Evolutionary conservation across 2,329 filamentous ascomycete genomes (phyloP).

Genomic region (Monosporascus ibericus): DNA sequence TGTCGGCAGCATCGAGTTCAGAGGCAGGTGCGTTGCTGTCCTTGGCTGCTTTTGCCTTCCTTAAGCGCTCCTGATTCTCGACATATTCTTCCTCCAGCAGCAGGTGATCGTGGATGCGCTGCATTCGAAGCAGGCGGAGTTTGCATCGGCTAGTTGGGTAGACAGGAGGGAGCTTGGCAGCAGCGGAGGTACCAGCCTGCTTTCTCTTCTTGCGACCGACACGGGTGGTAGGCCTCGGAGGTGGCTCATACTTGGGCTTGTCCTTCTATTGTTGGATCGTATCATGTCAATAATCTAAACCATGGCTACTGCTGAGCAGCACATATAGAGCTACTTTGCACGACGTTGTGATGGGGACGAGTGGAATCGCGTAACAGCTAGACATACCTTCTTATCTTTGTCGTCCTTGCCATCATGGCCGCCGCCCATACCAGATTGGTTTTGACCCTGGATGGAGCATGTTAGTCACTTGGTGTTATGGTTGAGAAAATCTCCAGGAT

Average conservation of each 20-base stretch:
- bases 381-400: slow-evolving; percentile 84
- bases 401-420: slow-evolving; percentile 73
- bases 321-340: not conserved
- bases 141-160: slow-evolving; percentile 97
- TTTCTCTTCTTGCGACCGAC: slow-evolving; percentile 99
- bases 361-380: not conserved
- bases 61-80: slow-evolving; percentile 93
- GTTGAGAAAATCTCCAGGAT: not conserved
- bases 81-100: slow-evolving; percentile 97
- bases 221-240: slow-evolving; percentile 91
- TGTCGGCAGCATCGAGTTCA: slow-evolving; percentile 70
- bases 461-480: slow-evolving; percentile 1
- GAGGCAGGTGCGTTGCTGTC: slow-evolving; percentile 58
- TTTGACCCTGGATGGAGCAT: slow-evolving; percentile 58
- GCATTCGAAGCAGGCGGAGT: slow-evolving; percentile 93
- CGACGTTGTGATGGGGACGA: not conserved
- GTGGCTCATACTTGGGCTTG: slow-evolving; percentile 99
- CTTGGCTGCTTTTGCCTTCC: slow-evolving; percentile 82
- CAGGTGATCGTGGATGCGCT: slow-evolving; percentile 95
- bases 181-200: slow-evolving; percentile 84
- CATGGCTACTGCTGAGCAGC: not conserved
- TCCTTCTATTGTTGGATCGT: slow-evolving; percentile 64
- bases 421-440: slow-evolving; percentile 80
- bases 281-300: not conserved
- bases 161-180: slow-evolving; percentile 88